A percentile compares a stretch with the other conserved stretches of the same genome.
These are phyloP conservation scores for Eremothecium coryli DNA, from an alignment of 1,139 yeast species.

Conservation along the genomic window DNA sequence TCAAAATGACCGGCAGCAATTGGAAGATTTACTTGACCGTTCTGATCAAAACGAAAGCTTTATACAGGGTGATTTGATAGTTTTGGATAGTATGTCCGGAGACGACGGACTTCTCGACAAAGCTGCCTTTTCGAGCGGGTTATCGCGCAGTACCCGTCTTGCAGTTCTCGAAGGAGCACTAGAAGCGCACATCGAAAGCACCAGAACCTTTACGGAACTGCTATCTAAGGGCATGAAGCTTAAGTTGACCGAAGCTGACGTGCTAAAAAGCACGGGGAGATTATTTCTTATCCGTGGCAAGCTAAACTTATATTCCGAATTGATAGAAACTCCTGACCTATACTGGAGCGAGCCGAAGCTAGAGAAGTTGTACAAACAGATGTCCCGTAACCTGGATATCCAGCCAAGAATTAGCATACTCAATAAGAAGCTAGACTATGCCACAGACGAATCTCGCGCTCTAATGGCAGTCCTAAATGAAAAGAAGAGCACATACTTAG, in stretches of 20 bases:
- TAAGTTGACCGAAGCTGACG: slow-evolving; percentile 52
- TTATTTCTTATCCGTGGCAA: slow-evolving; percentile 69
- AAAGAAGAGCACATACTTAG: slow-evolving; percentile 64
- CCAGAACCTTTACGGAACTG: slow-evolving; percentile 55
- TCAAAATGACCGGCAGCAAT: slow-evolving; percentile 11
- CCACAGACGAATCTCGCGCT: slow-evolving; percentile 80
- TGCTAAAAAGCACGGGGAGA: slow-evolving; percentile 62
- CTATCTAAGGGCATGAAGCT: slow-evolving; percentile 56
- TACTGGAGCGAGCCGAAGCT: slow-evolving; percentile 88
- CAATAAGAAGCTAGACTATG: slow-evolving; percentile 79
- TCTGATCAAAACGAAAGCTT: slow-evolving; percentile 27
- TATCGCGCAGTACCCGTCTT: slow-evolving; percentile 75
- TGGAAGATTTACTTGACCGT: slow-evolving; percentile 7
- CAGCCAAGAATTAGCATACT: slow-evolving; percentile 67
- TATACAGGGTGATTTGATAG: slow-evolving; percentile 57
- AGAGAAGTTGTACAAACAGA: slow-evolving; percentile 62
- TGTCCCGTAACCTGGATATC: slow-evolving; percentile 66
- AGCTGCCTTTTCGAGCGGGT: slow-evolving; percentile 82
- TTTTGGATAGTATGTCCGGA: slow-evolving; percentile 43
- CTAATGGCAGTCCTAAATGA: slow-evolving; percentile 67
- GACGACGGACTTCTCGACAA: slow-evolving; percentile 55
- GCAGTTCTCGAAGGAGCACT: slow-evolving; percentile 68
- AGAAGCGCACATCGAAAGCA: slow-evolving; percentile 54
- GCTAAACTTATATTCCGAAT: slow-evolving; percentile 75
- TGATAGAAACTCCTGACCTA: slow-evolving; percentile 84